A percentile compares a stretch with the other conserved stretches of the same genome.
Conservation (phyloP, 2,329 filamentous ascomycete species). For the Exophiala alcalophila region DNA sequence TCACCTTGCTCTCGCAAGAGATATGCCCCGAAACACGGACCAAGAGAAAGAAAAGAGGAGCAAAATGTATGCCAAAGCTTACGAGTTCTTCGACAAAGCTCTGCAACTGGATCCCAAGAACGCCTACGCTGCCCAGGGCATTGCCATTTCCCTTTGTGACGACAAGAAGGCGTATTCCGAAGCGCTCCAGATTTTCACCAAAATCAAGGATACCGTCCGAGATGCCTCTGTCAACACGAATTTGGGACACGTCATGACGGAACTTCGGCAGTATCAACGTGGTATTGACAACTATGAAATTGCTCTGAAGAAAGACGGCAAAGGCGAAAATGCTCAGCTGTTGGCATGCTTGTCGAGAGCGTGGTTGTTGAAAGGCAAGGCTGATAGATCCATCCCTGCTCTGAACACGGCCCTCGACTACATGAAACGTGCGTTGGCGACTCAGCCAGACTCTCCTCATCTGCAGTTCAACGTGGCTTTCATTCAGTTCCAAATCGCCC, state of each 20-base stretch:
- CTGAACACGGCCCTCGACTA: conserved; percentile 65
- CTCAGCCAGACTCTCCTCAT: conserved; percentile 79
- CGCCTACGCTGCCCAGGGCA: conserved; percentile 91
- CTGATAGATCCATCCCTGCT: conserved; percentile 60
- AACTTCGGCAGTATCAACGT: conserved; percentile 83
- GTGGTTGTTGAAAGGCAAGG: conserved; percentile 77
- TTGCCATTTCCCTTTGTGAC: conserved; percentile 90
- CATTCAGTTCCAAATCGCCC: conserved; percentile 90
- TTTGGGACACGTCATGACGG: conserved; percentile 86
- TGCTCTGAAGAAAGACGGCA: conserved; percentile 68
- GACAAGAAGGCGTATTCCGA: conserved; percentile 85
- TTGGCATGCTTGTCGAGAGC: conserved; percentile 83
- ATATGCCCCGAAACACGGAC: conserved; percentile 90
- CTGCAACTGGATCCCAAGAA: conserved; percentile 92
- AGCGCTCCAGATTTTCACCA: conserved; percentile 83
- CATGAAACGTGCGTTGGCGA: conserved; percentile 65
- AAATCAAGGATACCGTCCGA: conserved; percentile 83
- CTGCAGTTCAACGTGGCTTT: conserved; percentile 98
- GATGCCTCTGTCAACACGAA: conserved; percentile 89
- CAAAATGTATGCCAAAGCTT: conserved; percentile 81
- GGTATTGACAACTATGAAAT: conserved; percentile 92
- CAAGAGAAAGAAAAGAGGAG: conserved; percentile 86
- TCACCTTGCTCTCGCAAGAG: conserved; percentile 80
- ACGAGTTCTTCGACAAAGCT: conserved; percentile 98
- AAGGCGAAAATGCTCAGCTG: conserved; percentile 60